phyloP scores from a whole-genome alignment of 192 early-diverging fungal genomes.

The Coemansia brasiliensis region DNA sequence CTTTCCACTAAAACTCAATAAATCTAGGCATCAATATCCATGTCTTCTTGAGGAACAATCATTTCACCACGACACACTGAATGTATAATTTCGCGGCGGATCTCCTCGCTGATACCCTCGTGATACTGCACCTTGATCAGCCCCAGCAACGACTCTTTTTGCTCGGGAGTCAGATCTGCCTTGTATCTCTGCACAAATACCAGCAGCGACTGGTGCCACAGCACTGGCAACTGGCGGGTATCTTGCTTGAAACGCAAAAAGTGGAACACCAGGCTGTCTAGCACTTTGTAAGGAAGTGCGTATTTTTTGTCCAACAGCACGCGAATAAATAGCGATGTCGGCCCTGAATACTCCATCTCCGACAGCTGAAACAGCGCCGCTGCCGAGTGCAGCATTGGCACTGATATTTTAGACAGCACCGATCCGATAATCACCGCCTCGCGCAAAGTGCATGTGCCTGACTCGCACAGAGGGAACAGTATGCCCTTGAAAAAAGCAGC shows the following conservation, averaged over 20 bases:
- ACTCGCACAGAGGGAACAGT: conserved; percentile 92
- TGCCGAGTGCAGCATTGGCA: conserved; percentile 94
- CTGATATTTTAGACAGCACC: conserved; percentile 87
- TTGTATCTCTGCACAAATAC: conserved; percentile 98
- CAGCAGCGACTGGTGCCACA: conserved; percentile 96
- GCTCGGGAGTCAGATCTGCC: conserved; percentile 90
- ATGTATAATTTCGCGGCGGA: conserved; percentile 84
- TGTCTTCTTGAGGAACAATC: conserved; percentile 60
- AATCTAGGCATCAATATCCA: conserved; percentile 35
- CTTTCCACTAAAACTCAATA: background rate
- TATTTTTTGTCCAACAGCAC: conserved; percentile 98
- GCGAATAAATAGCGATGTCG: conserved; percentile 92
- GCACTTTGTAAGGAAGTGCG: conserved; percentile 94
- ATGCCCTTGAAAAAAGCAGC: conserved; percentile 98
- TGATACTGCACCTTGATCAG: conserved; percentile 81
- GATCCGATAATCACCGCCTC: conserved; percentile 95
- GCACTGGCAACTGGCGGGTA: conserved; percentile 81
- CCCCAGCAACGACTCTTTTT: conserved; percentile 87
- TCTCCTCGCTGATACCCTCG: conserved; percentile 84
- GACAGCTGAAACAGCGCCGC: conserved; percentile 90
- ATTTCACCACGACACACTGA: conserved; percentile 71
- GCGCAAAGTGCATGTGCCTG: conserved; percentile 86
- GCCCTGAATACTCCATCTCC: conserved; percentile 97
- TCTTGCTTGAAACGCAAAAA: conserved; percentile 89
- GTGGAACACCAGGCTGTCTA: conserved; percentile 95